Conservation (phyloP, 495 filamentous ascomycete genomes). For the Aspergillus cavernicola region DNA sequence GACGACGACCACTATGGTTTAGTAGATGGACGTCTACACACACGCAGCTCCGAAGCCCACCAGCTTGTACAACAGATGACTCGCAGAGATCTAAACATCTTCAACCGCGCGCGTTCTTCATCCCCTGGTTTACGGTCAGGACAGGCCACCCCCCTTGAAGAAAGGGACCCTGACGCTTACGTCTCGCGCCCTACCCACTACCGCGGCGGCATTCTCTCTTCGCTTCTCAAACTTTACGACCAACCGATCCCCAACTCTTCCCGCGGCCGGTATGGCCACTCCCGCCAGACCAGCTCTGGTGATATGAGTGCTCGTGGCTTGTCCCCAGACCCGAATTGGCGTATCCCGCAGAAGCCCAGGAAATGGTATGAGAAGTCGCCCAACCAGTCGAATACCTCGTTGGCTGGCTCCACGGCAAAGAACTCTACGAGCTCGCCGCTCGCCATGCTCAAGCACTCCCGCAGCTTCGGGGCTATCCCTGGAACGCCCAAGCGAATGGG, state of each 20-base stretch:
- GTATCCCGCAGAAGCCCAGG: conserved; percentile 33
- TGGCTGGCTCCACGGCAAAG: conserved; percentile 47
- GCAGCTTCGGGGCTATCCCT: conserved; percentile 37
- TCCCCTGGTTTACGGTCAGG: conserved; percentile 51
- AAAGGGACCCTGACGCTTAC: conserved; percentile 60
- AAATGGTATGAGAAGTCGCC: conserved; percentile 64
- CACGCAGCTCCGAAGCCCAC: conserved; percentile 32
- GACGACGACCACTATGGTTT: conserved; percentile 32
- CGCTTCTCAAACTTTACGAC: conserved; percentile 73
- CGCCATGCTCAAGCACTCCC: conserved; percentile 43
- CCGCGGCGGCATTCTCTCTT: conserved; percentile 72
- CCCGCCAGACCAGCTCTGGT: conserved; percentile 31
- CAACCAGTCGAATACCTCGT: conserved; percentile 46
- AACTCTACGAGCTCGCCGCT: conserved; percentile 31
- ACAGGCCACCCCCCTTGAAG: conserved; percentile 56
- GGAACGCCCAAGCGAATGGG: conserved; percentile 43
- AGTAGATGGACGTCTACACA: conserved; percentile 29
- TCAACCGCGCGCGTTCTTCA: conserved; percentile 35
- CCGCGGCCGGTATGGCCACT: conserved; percentile 32
- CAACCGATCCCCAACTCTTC: conserved; percentile 20
- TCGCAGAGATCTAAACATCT: conserved; percentile 32
- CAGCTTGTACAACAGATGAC: conserved; percentile 39
- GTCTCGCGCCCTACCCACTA: conserved; percentile 66
- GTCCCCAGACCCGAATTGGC: conserved; percentile 37
- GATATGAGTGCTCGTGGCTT: conserved; percentile 30